Base-by-base conservation (phyloP, 2,329 filamentous ascomycete species). In the Annulohypoxylon truncatum region DNA sequence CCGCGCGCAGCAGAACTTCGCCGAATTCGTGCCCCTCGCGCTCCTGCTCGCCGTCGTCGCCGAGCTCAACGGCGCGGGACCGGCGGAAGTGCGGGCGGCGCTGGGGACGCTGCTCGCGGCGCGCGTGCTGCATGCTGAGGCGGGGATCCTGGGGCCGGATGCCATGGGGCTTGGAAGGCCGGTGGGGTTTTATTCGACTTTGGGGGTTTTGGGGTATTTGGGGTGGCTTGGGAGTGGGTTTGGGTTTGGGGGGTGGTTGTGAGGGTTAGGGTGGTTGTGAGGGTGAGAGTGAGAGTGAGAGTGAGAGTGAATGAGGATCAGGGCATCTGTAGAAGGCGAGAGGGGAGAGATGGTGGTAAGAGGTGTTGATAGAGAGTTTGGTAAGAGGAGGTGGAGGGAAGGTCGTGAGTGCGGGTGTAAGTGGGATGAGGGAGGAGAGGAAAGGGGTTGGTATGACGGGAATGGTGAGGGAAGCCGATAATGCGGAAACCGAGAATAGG, bases 111-210 rank as follows among this genome's bases (percentile, higher is more conserved):
- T 64, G 29, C 24, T 64, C 5, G 48, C 10, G 13, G 12, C 40
- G 31, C 61, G 61, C 15, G 40, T 64, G 10, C 42, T 59, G 24
- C 61, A 64, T n/a, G 61, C 53, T 26, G 61, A 59, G 42, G 12
- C 26, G 12, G 61, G 61, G 7, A n/a, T 62, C 22, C 29, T 55
- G 44, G 7, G n/a, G 12, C 31, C 15, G 15, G 51, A 38, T 8
- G 59, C 31, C 1, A 8, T 55, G 42, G 59, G 60, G 1, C 3
- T 28, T 4, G 48, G 48, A 1, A 40, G 54, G 4, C 48, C 48
- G 12, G 18, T 55, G 0, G 61, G 55, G 18, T 64, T 54, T 13
- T 59, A 54, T 12, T 26, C 24, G 1, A 59, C 61, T 0, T 18
- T 50, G 6, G 48, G 10, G 12, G 31, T 59, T 1, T 9, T 59